A percentile compares a stretch with the other conserved stretches of the same genome.
Conservation (phyloP, 441 rosid species). For the Jatropha multifida region DNA sequence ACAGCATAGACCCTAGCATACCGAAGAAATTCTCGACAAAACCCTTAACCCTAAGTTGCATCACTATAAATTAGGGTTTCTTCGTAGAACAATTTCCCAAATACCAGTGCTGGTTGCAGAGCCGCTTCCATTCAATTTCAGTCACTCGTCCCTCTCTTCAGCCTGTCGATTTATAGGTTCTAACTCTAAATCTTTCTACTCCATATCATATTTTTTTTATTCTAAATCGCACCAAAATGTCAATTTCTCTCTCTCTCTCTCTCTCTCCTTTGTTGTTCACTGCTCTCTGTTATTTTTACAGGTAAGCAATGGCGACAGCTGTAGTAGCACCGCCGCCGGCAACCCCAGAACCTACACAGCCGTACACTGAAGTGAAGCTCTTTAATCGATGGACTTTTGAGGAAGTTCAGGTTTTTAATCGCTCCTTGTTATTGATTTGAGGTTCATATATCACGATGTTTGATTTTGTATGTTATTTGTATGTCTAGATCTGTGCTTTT, state of each 20-base stretch:
- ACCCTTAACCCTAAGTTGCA: constrained; percentile 3
- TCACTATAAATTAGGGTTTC: constrained; percentile 6
- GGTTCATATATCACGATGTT: neutral
- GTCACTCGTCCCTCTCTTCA: neutral
- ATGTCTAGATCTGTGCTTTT: neutral
- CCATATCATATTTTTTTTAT: too few species aligned
- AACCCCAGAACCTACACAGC: constrained; percentile 14
- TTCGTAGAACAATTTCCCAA: too few species aligned
- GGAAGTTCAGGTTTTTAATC: constrained; percentile 41
- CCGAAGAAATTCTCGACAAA: neutral
- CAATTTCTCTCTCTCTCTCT: neutral
- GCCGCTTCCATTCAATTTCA: neutral
- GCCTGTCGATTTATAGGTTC: constrained; percentile 1
- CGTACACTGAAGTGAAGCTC: constrained; percentile 50
- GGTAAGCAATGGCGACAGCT: constrained; percentile 40
- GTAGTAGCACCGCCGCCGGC: neutral
- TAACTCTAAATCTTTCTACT: neutral
- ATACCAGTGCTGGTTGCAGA: neutral
- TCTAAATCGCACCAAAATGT: too few species aligned
- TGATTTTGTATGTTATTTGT: neutral
- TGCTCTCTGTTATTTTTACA: constrained; percentile 2
- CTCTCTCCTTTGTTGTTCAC: too few species aligned
- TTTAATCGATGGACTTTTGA: constrained; percentile 66
- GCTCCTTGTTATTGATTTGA: neutral
- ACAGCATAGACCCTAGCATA: neutral